Percentiles rank a stretch among this genome's conserved stretches.
Conservation (phyloP, 257 asterid species). For the Agastache rugosa region DNA sequence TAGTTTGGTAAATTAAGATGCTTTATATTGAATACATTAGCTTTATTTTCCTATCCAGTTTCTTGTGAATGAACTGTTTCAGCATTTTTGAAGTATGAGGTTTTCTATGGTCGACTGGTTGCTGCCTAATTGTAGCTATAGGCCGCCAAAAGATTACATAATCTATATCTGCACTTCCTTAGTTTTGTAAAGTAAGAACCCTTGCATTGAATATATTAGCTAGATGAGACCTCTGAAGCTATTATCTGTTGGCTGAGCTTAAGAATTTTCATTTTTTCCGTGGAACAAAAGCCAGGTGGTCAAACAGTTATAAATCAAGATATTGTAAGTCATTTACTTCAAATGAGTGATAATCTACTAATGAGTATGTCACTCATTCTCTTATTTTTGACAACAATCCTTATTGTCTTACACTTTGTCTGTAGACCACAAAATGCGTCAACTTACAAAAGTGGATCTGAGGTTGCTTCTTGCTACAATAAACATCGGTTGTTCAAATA, state of each 20-base stretch:
- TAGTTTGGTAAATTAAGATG: slow-evolving; percentile 4
- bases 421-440: background rate
- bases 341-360: background rate
- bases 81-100: background rate
- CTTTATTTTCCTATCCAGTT: background rate
- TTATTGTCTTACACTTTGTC: background rate
- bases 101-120: background rate
- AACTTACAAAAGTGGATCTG: background rate
- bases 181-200: slow-evolving; percentile 11
- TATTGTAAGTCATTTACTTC: background rate
- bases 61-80: background rate
- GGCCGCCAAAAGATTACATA: background rate
- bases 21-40: background rate
- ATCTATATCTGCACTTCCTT: background rate
- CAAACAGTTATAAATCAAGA: background rate
- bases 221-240: background rate
- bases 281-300: background rate
- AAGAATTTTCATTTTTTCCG: background rate
- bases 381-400: background rate
- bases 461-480: background rate
- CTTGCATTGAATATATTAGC: background rate
- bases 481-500: background rate
- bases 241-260: background rate
- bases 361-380: background rate
- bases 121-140: background rate